Conservation (phyloP, 1,139 yeast species). For the Scheffersomyces quercinus region DNA sequence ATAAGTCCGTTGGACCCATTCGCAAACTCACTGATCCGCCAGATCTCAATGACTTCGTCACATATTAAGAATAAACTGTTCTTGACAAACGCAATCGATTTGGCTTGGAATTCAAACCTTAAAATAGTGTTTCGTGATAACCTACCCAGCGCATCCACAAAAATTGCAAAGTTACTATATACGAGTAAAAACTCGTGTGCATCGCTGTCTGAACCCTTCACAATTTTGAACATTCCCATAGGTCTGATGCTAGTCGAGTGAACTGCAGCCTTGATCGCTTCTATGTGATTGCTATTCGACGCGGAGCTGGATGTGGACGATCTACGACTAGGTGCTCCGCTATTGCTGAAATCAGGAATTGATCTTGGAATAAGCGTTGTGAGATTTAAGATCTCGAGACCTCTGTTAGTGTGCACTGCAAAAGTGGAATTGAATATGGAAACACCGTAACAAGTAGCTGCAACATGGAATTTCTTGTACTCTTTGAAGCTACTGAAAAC, state of each 20-base stretch:
- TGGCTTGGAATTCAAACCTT: conserved; percentile 64
- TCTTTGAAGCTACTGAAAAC: conserved; percentile 53
- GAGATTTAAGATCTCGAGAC: conserved; percentile 66
- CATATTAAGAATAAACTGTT: conserved; percentile 65
- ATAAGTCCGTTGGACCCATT: conserved; percentile 54
- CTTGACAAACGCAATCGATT: conserved; percentile 52
- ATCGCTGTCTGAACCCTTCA: conserved; percentile 43
- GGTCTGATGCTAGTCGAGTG: conserved; percentile 48
- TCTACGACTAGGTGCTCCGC: conserved; percentile 32
- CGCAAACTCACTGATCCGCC: conserved; percentile 56
- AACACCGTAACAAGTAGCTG: conserved; percentile 56
- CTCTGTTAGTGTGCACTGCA: conserved; percentile 67
- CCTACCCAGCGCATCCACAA: conserved; percentile 66
- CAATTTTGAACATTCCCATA: conserved; percentile 61
- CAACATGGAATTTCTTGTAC: conserved; percentile 48
- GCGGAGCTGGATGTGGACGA: conserved; percentile 5
- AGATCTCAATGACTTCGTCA: conserved; percentile 71
- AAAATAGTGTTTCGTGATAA: conserved; percentile 58
- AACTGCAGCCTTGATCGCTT: conserved; percentile 32
- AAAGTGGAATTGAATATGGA: conserved; percentile 61
- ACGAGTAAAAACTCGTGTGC: conserved; percentile 52
- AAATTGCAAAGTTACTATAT: conserved; percentile 73
- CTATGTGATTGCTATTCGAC: conserved; percentile 20
- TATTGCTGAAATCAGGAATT: conserved; percentile 46
- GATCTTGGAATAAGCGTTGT: conserved; percentile 59